These are phyloP conservation scores for Diaporthe humulicola DNA, from an alignment of 2,329 filamentous ascomycete species.

Conservation along the genomic window DNA sequence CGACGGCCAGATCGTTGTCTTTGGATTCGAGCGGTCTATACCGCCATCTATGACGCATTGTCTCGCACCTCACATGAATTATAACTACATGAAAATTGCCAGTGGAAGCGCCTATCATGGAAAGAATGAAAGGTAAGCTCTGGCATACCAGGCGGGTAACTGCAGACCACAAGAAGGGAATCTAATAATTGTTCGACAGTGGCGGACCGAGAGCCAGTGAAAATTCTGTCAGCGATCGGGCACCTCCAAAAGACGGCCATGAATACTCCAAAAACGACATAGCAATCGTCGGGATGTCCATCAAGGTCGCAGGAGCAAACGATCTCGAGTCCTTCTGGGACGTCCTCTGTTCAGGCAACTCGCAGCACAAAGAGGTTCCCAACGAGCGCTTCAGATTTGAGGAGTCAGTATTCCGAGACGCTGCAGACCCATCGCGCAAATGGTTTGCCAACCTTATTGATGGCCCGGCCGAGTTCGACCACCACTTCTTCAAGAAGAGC, in stretches of 20 bases:
- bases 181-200: neutral
- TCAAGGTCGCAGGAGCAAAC: conserved; percentile 49
- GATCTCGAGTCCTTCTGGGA: conserved; percentile 41
- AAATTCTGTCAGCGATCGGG: too few species aligned
- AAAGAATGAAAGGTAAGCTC: too few species aligned
- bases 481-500: conserved; percentile 55
- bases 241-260: neutral
- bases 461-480: conserved; percentile 51
- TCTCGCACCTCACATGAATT: neutral
- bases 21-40: neutral
- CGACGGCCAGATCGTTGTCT: neutral
- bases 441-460: conserved; percentile 45
- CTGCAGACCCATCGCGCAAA: conserved; percentile 2
- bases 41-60: neutral
- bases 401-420: neutral
- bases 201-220: neutral
- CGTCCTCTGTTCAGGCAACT: conserved; percentile 35
- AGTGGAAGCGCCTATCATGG: too few species aligned
- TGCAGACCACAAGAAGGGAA: too few species aligned
- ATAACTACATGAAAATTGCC: neutral
- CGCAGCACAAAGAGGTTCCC: conserved; percentile 26
- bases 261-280: conserved; percentile 43
- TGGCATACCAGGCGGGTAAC: too few species aligned
- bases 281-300: conserved; percentile 53
- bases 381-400: conserved; percentile 29